Conservation (phyloP, 768 basidiomycete genomes). For the Suillus americanus region DNA sequence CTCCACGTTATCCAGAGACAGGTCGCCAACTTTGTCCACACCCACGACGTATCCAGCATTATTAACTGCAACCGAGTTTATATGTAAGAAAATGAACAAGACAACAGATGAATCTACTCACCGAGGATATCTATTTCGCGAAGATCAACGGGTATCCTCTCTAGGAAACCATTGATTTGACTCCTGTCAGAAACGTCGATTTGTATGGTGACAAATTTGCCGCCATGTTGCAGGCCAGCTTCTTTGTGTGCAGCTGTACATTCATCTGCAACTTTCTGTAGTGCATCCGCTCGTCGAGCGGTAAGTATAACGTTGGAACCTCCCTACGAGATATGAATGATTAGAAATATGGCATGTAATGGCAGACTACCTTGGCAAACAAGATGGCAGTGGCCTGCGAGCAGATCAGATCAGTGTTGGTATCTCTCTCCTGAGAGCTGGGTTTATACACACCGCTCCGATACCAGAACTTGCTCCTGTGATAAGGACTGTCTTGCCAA, state of each 20-base stretch:
- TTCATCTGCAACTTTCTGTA: constrained; percentile 67
- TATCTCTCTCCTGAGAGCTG: constrained; percentile 1
- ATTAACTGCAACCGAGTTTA: constrained; percentile 42
- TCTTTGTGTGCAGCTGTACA: constrained; percentile 71
- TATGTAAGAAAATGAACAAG: not conserved
- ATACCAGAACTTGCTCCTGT: constrained; percentile 92
- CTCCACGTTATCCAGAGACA: constrained; percentile 76
- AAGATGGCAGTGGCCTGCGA: constrained; percentile 80
- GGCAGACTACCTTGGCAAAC: constrained; percentile 70
- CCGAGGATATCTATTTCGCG: constrained; percentile 82
- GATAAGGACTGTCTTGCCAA: constrained; percentile 83
- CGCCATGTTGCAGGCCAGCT: constrained; percentile 72
- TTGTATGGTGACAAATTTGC: constrained; percentile 68
- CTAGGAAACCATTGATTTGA: constrained; percentile 68
- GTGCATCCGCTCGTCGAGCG: constrained; percentile 73
- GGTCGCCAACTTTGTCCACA: constrained; percentile 81
- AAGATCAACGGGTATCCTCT: constrained; percentile 68
- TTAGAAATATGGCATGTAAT: not conserved
- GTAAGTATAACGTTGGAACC: constrained; percentile 87
- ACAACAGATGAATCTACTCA: constrained; percentile 32
- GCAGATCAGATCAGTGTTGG: not conserved
- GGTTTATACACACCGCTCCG: constrained; percentile 64
- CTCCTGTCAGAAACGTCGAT: constrained; percentile 79
- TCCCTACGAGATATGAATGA: constrained; percentile 43
- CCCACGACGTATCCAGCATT: constrained; percentile 93